phyloP scores from a whole-genome alignment of 768 basidiomycete genomes.

The Cubamyces sp. region DNA sequence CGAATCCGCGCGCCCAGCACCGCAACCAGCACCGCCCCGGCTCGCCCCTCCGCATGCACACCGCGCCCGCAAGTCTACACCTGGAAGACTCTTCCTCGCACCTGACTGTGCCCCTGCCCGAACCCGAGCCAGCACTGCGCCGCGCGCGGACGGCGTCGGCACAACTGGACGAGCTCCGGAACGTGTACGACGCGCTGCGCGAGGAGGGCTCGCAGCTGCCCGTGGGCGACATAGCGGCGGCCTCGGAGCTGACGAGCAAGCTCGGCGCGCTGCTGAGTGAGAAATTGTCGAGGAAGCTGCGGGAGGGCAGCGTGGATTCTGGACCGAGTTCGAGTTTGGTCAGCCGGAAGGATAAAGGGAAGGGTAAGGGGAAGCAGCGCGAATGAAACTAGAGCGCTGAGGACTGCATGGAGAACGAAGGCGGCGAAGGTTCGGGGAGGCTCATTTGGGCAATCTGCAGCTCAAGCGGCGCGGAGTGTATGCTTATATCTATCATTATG shows the following conservation, averaged over 20 bases:
- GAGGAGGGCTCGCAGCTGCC: conserved; percentile 53
- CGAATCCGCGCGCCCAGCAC: background rate
- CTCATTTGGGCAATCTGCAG: no score
- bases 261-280: conserved; percentile 52
- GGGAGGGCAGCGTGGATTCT: background rate
- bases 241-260: conserved; percentile 48
- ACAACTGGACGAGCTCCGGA: conserved; percentile 48
- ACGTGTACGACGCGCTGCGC: conserved; percentile 47
- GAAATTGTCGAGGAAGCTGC: conserved; percentile 37
- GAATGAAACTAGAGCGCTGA: background rate
- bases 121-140: conserved; percentile 31
- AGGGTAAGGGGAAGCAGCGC: background rate
- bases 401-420: background rate
- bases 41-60: conserved; percentile 22
- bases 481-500: conserved; percentile 17
- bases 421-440: no score
- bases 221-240: conserved; percentile 51
- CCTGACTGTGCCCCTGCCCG: background rate
- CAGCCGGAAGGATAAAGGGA: background rate
- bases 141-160: conserved; percentile 46
- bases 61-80: conserved; percentile 5
- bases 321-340: background rate
- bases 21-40: conserved; percentile 34
- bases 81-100: conserved; percentile 1
- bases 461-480: background rate